Base-by-base conservation (phyloP, 208 protist genomes). In the Kentomonas sorsogonicus region DNA sequence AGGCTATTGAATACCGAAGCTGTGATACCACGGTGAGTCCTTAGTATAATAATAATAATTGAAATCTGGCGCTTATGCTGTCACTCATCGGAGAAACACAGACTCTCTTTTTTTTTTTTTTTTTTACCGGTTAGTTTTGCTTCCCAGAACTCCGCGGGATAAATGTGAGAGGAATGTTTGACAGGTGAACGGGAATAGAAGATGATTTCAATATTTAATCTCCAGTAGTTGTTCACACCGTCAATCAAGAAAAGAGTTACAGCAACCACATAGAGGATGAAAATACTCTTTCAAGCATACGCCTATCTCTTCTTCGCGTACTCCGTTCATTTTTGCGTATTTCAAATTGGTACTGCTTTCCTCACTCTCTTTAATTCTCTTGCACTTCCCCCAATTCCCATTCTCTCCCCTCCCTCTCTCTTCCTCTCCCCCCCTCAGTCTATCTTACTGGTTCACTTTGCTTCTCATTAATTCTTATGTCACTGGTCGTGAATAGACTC, bases 261-360 rank as follows among this genome's bases (percentile, higher is more conserved):
- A 11, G 5, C 11, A 36, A 36, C 33, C 38, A 58, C 53, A 58
- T 58, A 58, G 47, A 46, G 44, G 34, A 46, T 58, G 34, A 46
- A 58, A 58, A 34, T 25, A 46, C 22, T 20, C 27, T 47, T 47
- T 58, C 36, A 9, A 48, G 18, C 22, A 48, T 16, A 22, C 16
- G 5, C 13, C 13, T 18, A 30, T 16, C 31, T 25, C 31, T 56
- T 44, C n/a, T 46, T 60, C 7, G 33, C 33, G 33, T 11, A 36
- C 5, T 36, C 5, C 7, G 5, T n/a, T 26, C 23, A 30, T 27
- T 51, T 51, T 51, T 22, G 5, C 23, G 5, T 30, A 11, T 27
- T 15, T 5, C 23, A 11, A 9, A 48, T 15, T 11, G 10, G 16
- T 25, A 16, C 44, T 30, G 44, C 16, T 48, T 11, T 11, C 23